Base-by-base conservation (phyloP, 2,329 filamentous ascomycete species). In the Cladosporium halotolerans region DNA sequence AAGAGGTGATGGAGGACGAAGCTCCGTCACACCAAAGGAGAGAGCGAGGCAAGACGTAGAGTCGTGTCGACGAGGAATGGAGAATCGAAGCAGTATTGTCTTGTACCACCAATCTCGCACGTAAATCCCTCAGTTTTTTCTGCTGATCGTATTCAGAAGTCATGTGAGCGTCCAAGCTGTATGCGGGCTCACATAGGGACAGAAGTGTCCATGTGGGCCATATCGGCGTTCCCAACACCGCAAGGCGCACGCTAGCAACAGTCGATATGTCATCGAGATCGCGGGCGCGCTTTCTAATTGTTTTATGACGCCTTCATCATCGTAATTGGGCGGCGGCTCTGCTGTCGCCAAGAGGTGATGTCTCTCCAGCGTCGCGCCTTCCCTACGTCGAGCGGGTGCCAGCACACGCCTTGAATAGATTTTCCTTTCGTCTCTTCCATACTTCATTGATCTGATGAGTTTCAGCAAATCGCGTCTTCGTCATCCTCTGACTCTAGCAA, bases 21-120 rank as follows among this genome's bases (percentile, higher is more conserved):
- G 48, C 33, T 51, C 47, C 47, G 38, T 42, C 48, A 43, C 48
- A 18, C 32, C 40, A 44, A 44, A 51, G 48, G 32, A 43, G 48
- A 51, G 39, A 33, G 48, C 48, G 48, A 43, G 48, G 39, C 48
- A 44, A 51, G 48, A 51, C 40, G 40, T 51, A 51, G 48, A 51
- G 48, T 40, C 36, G 34, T 51, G 48, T 51, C 48, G 48, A 51
- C 38, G 48, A 36, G 48, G 48, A 44, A 39, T 42, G 48, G 33
- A 40, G 48, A 51, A 51, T 44, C 48, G 48, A 51, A 51, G 48
- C 48, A 36, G 23, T 28, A 28, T 28, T 28, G 23, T 28, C 23
- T 28, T 28, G 23, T 28, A 28, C 23, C 23, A 28, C 23, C 23
- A 28, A 28, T 28, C 2, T 28, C 23, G 23, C 23, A 28, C 23